Base-by-base conservation (phyloP, 257 asterid genomes). In the Buddleja alternifolia region DNA sequence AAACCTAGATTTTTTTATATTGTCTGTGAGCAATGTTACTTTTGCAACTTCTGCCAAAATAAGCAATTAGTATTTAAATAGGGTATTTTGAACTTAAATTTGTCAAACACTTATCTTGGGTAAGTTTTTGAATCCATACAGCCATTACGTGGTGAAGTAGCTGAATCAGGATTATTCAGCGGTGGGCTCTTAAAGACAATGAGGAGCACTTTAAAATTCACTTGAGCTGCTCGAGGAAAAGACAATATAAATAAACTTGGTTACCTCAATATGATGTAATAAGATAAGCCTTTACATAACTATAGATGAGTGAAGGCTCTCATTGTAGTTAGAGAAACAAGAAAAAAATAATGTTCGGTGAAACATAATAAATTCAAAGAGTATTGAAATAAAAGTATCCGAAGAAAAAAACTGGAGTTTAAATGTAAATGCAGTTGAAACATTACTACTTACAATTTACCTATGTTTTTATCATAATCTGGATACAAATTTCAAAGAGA, bases 71-170 rank as follows among this genome's bases (percentile, higher is more conserved):
- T 16, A 44, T 63, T 46, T 34, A 76, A 60, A 36, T 63, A 69
- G 29, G 69, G 73, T 55, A 34, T 50, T n/a, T 14, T 17, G 47
- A 34, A 25, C 29, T 34, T 10, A 55, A 51, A 41, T 1, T 55
- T 53, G 37, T 56, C 41, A 57, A 36, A 55, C 67, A 68, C 63
- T 62, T 66, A 60, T 72, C 25, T 45, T 54, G 60, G 64, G 51
- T 19, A 54, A 72, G 74, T 57, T 68, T 71, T 55, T 72, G 69
- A 78, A 69, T 54, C 81, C 81, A 67, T 66, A 73, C 74, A 77
- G 67, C 77, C 74, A 73, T 82, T 58, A 73, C 62, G 76, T 73
- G 70, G 54, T 14, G 66, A 74, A 52, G 73, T 50, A 74, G 80
- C 76, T 65, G 67, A 68, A 60, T 63, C 74, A 68, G 32, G 67